Evolutionary conservation across 2,329 filamentous ascomycete genomes (phyloP).

Genomic region (Aspergillus aculeatinus): DNA sequence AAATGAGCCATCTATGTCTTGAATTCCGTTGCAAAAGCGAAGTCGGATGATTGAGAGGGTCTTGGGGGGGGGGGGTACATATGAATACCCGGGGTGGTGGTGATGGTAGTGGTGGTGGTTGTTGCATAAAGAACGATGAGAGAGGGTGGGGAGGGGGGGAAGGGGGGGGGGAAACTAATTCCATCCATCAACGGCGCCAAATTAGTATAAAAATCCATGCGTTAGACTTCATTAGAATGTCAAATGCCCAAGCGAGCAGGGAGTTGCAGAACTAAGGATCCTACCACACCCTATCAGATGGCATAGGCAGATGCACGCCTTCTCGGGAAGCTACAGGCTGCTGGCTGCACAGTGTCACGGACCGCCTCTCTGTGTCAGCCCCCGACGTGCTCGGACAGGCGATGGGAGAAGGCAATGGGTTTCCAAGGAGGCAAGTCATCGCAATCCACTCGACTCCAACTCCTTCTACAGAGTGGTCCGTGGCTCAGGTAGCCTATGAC

Average conservation of each 20-base stretch:
- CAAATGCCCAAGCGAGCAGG: not conserved
- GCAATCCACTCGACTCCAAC: not conserved
- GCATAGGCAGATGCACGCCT: conserved; percentile 6
- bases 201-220: not conserved
- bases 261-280: not conserved
- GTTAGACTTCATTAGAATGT: not conserved
- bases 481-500: not conserved
- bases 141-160: too few species aligned
- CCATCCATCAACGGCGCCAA: not conserved
- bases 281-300: conserved; percentile 18
- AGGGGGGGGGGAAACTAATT: not conserved
- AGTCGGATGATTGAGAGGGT: not conserved
- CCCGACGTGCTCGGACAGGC: conserved; percentile 19
- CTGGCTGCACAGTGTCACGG: conserved; percentile 29
- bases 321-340: conserved; percentile 26
- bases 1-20: not conserved
- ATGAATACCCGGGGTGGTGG: not conserved
- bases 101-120: not conserved
- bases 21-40: not conserved
- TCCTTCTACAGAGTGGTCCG: not conserved
- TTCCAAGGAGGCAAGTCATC: not conserved
- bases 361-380: conserved; percentile 24
- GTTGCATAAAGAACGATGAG: not conserved
- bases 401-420: not conserved
- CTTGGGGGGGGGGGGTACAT: not conserved